Percentiles rank a stretch among this genome's conserved stretches.
phyloP scores from a whole-genome alignment of 148 eudicot species.

The Cornus kousa region DNA sequence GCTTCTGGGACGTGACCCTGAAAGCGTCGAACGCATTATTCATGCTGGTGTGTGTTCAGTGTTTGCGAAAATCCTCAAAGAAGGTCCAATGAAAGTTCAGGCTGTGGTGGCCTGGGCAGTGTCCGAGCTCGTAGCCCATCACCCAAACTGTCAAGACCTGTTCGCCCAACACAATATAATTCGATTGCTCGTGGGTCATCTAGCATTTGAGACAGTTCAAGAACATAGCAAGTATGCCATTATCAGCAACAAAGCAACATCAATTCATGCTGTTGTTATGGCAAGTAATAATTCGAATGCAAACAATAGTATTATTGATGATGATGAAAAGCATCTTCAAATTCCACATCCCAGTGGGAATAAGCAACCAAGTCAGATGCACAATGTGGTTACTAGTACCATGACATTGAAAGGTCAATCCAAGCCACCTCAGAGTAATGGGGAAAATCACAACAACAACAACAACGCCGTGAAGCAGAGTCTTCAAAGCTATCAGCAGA shows the following conservation, averaged over 20 bases:
- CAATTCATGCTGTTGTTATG: background rate
- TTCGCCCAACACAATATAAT: conserved; percentile 15
- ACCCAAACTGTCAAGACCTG: conserved; percentile 1
- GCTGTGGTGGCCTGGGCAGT: conserved; percentile 19
- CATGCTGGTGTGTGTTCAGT: conserved; percentile 3
- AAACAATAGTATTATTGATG: background rate
- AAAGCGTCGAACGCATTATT: conserved; percentile 11
- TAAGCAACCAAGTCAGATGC: conserved; percentile 10
- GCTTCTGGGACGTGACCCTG: conserved; percentile 7
- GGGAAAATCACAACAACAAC: conserved; percentile 1
- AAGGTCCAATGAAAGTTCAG: conserved; percentile 15
- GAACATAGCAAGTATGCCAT: conserved; percentile 15
- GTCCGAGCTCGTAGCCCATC: conserved; percentile 5
- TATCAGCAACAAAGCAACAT: background rate
- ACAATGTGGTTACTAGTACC: conserved; percentile 10
- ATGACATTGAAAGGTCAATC: conserved; percentile 8
- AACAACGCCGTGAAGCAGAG: background rate
- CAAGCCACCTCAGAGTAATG: background rate
- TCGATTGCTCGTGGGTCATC: conserved; percentile 11
- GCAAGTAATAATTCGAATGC: background rate
- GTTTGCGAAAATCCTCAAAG: conserved; percentile 15
- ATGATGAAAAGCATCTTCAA: background rate
- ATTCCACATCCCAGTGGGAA: background rate
- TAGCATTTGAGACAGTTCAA: conserved; percentile 17
- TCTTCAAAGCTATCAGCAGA: background rate